A percentile compares a stretch with the other conserved stretches of the same genome.
Evolutionary conservation across 208 protist species (phyloP).

Genomic region (Tritrichomonas foetus): DNA sequence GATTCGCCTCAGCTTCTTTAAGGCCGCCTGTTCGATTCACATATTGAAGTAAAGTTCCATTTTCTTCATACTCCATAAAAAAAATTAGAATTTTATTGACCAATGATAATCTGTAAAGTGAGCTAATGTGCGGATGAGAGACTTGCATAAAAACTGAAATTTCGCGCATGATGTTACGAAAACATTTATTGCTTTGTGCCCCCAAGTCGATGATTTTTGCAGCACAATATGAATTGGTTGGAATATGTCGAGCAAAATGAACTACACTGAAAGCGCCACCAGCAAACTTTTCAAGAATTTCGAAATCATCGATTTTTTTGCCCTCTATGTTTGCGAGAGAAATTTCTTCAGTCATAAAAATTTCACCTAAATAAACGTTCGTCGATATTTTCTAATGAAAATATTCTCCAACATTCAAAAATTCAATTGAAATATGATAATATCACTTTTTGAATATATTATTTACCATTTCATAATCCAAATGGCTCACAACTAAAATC

Average conservation of each 20-base stretch:
- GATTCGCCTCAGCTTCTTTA: background rate
- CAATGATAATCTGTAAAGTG: background rate
- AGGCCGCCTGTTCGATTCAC: background rate
- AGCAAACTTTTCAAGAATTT: background rate
- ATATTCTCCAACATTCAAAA: no score
- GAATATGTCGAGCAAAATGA: background rate
- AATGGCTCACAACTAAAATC: no score
- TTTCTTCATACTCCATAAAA: background rate
- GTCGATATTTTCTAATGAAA: no score
- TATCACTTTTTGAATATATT: no score
- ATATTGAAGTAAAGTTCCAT: background rate
- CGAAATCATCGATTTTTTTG: background rate
- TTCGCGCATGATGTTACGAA: background rate
- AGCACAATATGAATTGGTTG: background rate
- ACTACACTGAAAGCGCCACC: background rate
- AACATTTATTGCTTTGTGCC: background rate
- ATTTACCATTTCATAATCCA: no score
- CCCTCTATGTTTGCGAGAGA: no score
- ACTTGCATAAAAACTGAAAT: background rate
- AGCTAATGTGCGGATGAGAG: background rate
- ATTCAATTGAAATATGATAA: no score
- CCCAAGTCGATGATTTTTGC: background rate
- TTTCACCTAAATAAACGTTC: no score
- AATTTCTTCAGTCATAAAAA: no score
- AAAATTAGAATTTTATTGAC: background rate